Percentiles rank a stretch among this genome's conserved stretches.
These are phyloP conservation scores for Colletotrichum lentis DNA, from an alignment of 2,329 filamentous ascomycete species.

Conservation along the genomic window DNA sequence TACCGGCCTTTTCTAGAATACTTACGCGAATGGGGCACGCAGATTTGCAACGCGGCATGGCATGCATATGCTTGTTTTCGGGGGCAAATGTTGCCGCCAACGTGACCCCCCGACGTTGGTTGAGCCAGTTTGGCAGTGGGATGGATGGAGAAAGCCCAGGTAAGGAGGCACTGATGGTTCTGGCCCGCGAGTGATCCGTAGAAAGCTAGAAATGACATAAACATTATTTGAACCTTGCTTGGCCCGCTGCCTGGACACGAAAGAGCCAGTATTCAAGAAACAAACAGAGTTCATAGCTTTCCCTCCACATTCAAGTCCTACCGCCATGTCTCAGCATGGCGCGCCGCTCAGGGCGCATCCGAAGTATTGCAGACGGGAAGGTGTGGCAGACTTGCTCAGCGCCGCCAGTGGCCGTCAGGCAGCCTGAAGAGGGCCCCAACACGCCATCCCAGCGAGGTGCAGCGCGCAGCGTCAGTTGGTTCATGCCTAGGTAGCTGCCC, in stretches of 20 bases:
- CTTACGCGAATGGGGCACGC: conserved; percentile 7
- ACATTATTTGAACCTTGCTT: not conserved
- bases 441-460: conserved; percentile 16
- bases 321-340: conserved; percentile 35
- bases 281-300: conserved; percentile 34
- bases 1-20: not conserved
- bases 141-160: not conserved
- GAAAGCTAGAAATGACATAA: conserved; percentile 29
- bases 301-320: conserved; percentile 24
- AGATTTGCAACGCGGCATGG: conserved; percentile 17
- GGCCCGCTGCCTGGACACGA: not conserved
- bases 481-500: not conserved
- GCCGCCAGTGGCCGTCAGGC: conserved; percentile 13
- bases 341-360: conserved; percentile 33
- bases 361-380: conserved; percentile 25
- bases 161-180: not conserved
- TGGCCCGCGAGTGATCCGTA: not conserved
- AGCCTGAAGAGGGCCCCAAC: conserved; percentile 24
- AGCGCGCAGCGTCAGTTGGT: conserved; percentile 6
- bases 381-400: conserved; percentile 30
- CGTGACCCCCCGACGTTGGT: conserved; percentile 2
- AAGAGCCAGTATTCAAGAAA: not conserved
- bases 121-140: not conserved
- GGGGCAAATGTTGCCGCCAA: conserved; percentile 3
- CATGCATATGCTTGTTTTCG: conserved; percentile 31